Evolutionary conservation across 371 early-diverging fungal genomes (phyloP).

Genomic region (Apophysomyces ossiformis): DNA sequence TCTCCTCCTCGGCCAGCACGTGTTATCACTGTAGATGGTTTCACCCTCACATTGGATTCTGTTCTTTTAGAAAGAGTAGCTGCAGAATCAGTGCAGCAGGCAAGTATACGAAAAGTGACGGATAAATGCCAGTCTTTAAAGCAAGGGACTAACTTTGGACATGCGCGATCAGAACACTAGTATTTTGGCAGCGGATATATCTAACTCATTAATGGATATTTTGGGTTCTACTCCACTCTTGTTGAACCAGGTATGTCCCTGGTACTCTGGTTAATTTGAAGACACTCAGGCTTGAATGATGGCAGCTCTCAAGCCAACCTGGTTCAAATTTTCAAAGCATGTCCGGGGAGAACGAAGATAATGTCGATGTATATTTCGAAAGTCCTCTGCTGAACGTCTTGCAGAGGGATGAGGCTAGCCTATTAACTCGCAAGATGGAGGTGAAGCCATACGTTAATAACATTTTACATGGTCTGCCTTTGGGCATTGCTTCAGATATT

Average conservation of each 20-base stretch:
- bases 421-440: background rate
- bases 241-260: background rate
- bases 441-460: background rate
- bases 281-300: background rate
- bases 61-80: constrained; percentile 18
- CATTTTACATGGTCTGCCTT: constrained; percentile 10
- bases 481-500: background rate
- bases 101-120: background rate
- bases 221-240: background rate
- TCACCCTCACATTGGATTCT: constrained; percentile 30
- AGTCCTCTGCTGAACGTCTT: constrained; percentile 12
- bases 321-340: background rate
- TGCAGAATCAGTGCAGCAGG: background rate
- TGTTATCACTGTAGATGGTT: constrained; percentile 30
- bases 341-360: background rate
- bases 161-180: background rate
- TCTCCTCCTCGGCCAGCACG: constrained; percentile 24
- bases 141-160: background rate
- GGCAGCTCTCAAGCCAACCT: background rate
- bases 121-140: background rate
- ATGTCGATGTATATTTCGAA: constrained; percentile 7
- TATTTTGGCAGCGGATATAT: background rate
- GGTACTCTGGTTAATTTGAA: background rate
- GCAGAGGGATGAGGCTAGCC: constrained; percentile 6
- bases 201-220: background rate